Evolutionary conservation across 2,329 filamentous ascomycete genomes (phyloP).

Genomic region (Penicillium digitatum): DNA sequence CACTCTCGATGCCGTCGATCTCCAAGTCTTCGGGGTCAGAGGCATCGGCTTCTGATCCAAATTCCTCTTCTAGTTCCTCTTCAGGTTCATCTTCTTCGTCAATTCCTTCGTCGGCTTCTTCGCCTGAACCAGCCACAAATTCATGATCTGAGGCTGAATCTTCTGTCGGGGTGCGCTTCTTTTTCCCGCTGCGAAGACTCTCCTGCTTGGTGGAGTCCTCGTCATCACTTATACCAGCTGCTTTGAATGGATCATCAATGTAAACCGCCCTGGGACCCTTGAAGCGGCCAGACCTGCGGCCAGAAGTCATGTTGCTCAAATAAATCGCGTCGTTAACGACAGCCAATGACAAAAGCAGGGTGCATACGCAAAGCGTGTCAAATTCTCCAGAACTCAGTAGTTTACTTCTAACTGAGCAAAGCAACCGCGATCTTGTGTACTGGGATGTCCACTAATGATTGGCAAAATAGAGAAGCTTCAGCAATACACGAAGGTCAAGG

Average conservation of each 20-base stretch:
- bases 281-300: constrained; percentile 37
- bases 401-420: background rate
- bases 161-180: constrained; percentile 12
- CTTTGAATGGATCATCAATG: constrained; percentile 35
- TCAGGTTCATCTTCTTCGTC: constrained; percentile 20
- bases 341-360: background rate
- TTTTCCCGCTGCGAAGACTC: constrained; percentile 13
- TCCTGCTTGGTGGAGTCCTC: constrained; percentile 20
- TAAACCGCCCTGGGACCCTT: constrained; percentile 32
- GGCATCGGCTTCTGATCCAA: constrained; percentile 20
- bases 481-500: constrained; percentile 3
- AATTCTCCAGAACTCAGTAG: background rate
- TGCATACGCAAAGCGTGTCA: background rate
- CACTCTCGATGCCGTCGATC: background rate
- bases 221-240: constrained; percentile 31
- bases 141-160: constrained; percentile 36
- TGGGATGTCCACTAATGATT: background rate
- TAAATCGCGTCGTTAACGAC: background rate
- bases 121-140: constrained; percentile 25
- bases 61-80: constrained; percentile 16
- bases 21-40: constrained; percentile 20
- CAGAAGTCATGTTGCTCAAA: constrained; percentile 22
- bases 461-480: constrained; percentile 5
- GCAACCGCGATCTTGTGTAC: background rate
- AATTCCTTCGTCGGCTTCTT: constrained; percentile 17